These are phyloP conservation scores for Friedmanniomyces simplex DNA, from an alignment of 495 filamentous ascomycete species.

Conservation along the genomic window DNA sequence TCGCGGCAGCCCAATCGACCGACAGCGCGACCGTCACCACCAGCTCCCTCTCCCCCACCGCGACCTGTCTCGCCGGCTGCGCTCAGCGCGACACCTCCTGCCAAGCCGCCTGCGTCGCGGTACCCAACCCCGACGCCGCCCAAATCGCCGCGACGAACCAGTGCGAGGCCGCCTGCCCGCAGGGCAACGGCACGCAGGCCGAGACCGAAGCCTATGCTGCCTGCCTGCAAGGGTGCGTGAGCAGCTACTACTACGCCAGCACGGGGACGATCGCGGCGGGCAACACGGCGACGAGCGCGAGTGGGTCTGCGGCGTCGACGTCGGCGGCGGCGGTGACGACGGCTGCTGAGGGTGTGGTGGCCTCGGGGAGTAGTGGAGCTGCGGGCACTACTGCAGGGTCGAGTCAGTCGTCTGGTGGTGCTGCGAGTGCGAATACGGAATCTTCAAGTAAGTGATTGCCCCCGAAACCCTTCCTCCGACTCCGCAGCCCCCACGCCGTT, in stretches of 20 bases:
- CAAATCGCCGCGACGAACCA: constrained; percentile 4
- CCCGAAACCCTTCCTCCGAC: too few relatives aligned
- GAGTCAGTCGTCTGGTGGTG: too few relatives aligned
- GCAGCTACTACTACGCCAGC: not conserved
- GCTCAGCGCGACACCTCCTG: constrained; percentile 3
- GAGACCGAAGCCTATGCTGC: constrained; percentile 4
- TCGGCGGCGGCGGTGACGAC: too few relatives aligned
- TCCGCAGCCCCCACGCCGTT: too few relatives aligned
- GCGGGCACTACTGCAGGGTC: too few relatives aligned
- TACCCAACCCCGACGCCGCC: constrained; percentile 4
- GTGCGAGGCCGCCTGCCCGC: constrained; percentile 8
- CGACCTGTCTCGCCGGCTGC: not conserved
- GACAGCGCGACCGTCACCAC: not conserved
- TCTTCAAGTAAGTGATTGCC: too few relatives aligned
- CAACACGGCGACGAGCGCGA: not conserved
- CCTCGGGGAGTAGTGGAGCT: too few relatives aligned
- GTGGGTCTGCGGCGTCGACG: too few relatives aligned
- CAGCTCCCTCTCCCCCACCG: not conserved
- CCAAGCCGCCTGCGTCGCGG: constrained; percentile 1
- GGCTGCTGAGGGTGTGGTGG: too few relatives aligned
- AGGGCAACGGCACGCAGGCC: not conserved
- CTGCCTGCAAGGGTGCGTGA: constrained; percentile 6
- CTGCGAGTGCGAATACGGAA: too few relatives aligned
- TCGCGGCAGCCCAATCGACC: not conserved
- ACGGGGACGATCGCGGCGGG: not conserved